Evolutionary conservation across 2,329 filamentous ascomycete species (phyloP).

Genomic region (Aspergillus ochraceoroseus): DNA sequence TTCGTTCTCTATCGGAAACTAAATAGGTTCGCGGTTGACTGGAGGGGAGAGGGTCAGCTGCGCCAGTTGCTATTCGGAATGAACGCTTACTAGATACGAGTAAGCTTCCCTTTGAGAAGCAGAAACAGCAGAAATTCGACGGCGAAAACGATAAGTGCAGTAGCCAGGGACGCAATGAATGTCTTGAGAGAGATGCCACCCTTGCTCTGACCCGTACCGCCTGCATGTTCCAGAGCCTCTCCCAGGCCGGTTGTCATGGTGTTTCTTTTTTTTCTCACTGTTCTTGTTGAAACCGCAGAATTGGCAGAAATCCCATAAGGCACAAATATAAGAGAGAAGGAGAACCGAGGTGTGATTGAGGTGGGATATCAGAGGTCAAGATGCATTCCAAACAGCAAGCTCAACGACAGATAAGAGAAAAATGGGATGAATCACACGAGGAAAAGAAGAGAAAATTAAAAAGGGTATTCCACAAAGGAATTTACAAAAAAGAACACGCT

Average conservation of each 20-base stretch:
- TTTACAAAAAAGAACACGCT: too few species aligned
- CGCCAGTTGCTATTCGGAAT: neutral
- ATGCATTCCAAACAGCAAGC: too few species aligned
- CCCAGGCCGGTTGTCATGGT: conserved; percentile 30
- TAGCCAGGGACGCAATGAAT: conserved; percentile 62
- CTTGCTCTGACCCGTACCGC: conserved; percentile 33
- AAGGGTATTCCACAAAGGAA: too few species aligned
- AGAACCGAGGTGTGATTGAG: too few species aligned
- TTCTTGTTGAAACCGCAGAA: neutral
- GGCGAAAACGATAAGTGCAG: conserved; percentile 59
- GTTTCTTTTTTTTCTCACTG: neutral
- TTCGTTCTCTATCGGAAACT: conserved; percentile 78
- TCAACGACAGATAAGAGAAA: too few species aligned
- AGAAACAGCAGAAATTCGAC: conserved; percentile 66
- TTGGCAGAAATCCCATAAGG: too few species aligned
- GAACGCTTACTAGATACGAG: conserved; percentile 69
- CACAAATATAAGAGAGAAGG: too few species aligned
- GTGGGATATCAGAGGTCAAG: too few species aligned
- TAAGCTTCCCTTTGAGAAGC: conserved; percentile 69
- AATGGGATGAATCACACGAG: too few species aligned
- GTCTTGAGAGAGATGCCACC: conserved; percentile 41
- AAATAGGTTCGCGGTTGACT: conserved; percentile 81
- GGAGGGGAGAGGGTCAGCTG: conserved; percentile 9
- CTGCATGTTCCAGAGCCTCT: conserved; percentile 34
- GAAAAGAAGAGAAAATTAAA: too few species aligned